phyloP scores from a whole-genome alignment of 495 filamentous ascomycete species.

The Cairneyella variabilis region DNA sequence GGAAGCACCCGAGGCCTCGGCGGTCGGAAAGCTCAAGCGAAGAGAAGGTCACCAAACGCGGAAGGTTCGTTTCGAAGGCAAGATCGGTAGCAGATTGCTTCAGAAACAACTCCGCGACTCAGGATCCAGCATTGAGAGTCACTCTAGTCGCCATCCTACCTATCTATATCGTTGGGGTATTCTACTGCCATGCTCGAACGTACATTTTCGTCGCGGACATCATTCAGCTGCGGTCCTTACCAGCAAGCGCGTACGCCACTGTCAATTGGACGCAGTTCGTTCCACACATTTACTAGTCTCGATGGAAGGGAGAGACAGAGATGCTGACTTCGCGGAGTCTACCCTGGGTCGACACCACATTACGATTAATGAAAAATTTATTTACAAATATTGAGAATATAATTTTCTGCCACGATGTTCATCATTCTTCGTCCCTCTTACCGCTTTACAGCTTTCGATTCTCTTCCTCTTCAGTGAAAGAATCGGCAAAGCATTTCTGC shows the following conservation, averaged over 20 bases:
- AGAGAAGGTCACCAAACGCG: neutral
- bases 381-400: too few relatives aligned
- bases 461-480: too few relatives aligned
- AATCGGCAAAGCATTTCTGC: too few relatives aligned
- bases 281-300: slow-evolving; percentile 6
- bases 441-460: too few relatives aligned
- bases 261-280: slow-evolving; percentile 5
- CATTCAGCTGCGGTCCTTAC: slow-evolving; percentile 2
- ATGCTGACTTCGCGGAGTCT: too few relatives aligned
- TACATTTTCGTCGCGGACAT: slow-evolving; percentile 3
- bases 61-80: neutral
- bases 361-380: too few relatives aligned
- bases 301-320: too few relatives aligned
- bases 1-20: neutral
- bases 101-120: neutral
- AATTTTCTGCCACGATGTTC: too few relatives aligned
- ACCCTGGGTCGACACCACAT: too few relatives aligned
- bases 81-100: neutral
- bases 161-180: neutral
- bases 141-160: neutral
- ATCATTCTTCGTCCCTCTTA: too few relatives aligned
- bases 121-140: neutral
- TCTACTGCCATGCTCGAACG: slow-evolving; percentile 2
- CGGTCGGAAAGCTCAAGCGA: neutral
- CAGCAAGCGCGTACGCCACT: neutral